Conservation (phyloP, 768 basidiomycete genomes). For the Pleurotus citrinopileatus region DNA sequence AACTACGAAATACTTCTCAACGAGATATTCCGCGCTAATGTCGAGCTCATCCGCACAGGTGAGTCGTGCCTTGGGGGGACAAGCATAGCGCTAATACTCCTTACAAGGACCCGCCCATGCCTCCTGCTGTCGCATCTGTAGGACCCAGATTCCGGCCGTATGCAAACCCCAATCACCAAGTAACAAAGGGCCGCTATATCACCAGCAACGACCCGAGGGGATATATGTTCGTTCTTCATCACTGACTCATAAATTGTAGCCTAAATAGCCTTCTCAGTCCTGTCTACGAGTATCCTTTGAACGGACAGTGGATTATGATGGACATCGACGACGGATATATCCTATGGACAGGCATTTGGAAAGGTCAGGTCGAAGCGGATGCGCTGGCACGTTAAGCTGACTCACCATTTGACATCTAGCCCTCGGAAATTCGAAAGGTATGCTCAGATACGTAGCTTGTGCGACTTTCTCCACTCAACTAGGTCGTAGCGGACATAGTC, state of each 20-base stretch:
- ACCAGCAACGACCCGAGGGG: slow-evolving; percentile 87
- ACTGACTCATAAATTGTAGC: slow-evolving; percentile 15
- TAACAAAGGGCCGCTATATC: slow-evolving; percentile 84
- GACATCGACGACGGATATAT: slow-evolving; percentile 93
- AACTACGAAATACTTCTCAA: neutral
- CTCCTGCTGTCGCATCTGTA: slow-evolving; percentile 33
- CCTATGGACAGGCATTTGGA: slow-evolving; percentile 93
- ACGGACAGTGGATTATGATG: slow-evolving; percentile 94
- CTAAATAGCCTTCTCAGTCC: slow-evolving; percentile 40
- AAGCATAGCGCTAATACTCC: neutral
- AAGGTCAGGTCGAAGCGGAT: slow-evolving; percentile 47
- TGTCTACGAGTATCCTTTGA: slow-evolving; percentile 87
- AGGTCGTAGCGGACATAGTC: slow-evolving; percentile 74
- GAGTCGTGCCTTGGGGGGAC: neutral
- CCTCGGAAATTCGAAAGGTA: slow-evolving; percentile 87
- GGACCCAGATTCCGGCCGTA: slow-evolving; percentile 62
- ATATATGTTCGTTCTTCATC: slow-evolving; percentile 62
- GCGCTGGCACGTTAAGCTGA: neutral
- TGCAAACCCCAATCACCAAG: slow-evolving; percentile 74
- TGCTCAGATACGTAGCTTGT: slow-evolving; percentile 12
- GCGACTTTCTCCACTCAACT: slow-evolving; percentile 16
- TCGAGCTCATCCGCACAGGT: slow-evolving; percentile 19
- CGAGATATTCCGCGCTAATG: slow-evolving; percentile 9
- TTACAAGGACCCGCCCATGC: slow-evolving; percentile 35
- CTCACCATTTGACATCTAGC: slow-evolving; percentile 38